A percentile compares a stretch with the other conserved stretches of the same genome.
Conservation (phyloP, 345 rosid genomes). For the Ceriops tagal region DNA sequence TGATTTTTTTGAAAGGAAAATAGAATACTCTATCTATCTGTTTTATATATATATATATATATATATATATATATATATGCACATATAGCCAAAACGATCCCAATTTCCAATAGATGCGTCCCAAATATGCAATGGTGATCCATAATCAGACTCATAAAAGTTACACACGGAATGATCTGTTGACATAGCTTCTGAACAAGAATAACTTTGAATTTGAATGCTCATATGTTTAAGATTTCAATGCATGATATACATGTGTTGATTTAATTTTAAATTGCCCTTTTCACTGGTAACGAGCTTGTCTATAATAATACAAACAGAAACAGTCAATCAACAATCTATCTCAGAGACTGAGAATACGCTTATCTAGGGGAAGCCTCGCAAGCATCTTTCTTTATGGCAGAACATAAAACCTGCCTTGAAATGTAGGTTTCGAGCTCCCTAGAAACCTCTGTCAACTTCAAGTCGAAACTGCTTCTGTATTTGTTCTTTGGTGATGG, state of each 20-base stretch:
- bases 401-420: conserved; percentile 79
- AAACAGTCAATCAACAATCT: conserved; percentile 25
- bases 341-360: conserved; percentile 67
- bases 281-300: not conserved
- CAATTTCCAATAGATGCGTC: not conserved
- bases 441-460: conserved; percentile 77
- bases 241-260: conserved; percentile 9
- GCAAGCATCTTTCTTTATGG: conserved; percentile 59
- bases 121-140: not conserved
- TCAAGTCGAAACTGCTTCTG: conserved; percentile 76
- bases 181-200: too few relatives aligned
- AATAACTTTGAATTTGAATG: not conserved
- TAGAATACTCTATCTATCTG: conserved; percentile 18
- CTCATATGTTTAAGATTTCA: not conserved
- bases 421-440: conserved; percentile 90
- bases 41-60: too few relatives aligned
- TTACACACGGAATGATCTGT: too few relatives aligned
- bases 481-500: conserved; percentile 79
- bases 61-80: not conserved
- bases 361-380: conserved; percentile 66
- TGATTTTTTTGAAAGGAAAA: conserved; percentile 35
- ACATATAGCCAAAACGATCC: not conserved
- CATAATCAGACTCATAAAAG: not conserved
- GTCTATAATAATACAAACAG: conserved; percentile 15
- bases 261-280: not conserved